Conservation (phyloP, 2,329 filamentous ascomycete species). For the Colletotrichum phormii region DNA sequence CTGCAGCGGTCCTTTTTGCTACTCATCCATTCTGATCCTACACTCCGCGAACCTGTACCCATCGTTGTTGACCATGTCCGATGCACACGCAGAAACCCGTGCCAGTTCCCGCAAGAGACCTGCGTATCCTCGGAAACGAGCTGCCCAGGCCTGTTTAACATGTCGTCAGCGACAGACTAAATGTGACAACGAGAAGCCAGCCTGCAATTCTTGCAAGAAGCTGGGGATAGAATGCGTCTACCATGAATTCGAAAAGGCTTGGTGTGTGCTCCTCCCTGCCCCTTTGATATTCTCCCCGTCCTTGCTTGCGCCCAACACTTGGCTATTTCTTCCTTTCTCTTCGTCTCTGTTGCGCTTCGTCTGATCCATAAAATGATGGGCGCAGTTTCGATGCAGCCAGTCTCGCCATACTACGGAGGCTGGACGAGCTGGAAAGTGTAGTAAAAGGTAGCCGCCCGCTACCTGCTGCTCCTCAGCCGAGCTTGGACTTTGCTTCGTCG, state of each 20-base stretch:
- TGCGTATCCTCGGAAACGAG: conserved; percentile 22
- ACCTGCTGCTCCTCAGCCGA: not conserved
- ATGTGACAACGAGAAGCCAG: conserved; percentile 14
- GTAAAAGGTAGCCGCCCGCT: not conserved
- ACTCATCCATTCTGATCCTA: not conserved
- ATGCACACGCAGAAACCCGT: not conserved
- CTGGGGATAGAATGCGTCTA: conserved; percentile 18
- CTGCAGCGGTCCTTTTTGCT: no score
- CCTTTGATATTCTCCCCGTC: no score
- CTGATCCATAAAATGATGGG: not conserved
- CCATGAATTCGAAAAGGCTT: conserved; percentile 17
- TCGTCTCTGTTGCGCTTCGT: no score
- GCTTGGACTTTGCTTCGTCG: no score
- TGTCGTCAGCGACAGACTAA: conserved; percentile 15
- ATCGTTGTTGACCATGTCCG: not conserved
- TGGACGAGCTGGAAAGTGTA: conserved; percentile 1
- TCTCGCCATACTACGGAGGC: conserved; percentile 2
- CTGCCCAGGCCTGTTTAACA: conserved; percentile 9
- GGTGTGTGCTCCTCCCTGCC: not conserved
- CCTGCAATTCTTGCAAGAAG: not conserved
- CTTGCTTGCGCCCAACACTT: no score
- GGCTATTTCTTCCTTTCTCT: no score
- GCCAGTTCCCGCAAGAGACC: not conserved
- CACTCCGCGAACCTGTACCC: not conserved
- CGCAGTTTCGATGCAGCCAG: conserved; percentile 14